Base-by-base conservation (phyloP, 2,329 filamentous ascomycete species). In the Pseudonectria buxi region DNA sequence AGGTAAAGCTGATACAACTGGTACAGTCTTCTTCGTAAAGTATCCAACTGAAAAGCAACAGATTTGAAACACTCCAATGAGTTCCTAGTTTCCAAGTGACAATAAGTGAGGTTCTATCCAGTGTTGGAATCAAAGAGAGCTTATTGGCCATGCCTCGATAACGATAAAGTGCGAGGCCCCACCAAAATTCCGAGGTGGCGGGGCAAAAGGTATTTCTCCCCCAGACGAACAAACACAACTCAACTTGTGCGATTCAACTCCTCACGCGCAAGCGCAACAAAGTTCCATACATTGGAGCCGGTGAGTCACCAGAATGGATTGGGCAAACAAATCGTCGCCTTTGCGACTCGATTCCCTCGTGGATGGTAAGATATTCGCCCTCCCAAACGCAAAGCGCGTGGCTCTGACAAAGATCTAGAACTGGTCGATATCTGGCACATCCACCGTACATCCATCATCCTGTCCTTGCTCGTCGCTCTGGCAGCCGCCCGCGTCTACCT, bases 341-440 rank as follows among this genome's bases (percentile, higher is more conserved):
- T 43, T 43, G 39, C 40, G 48, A 28, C 46, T 52, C 16, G 46
- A 52, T 24, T 43, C 41, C 10, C 34, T 53, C 36, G 48, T 53
- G 14, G 45, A 51, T 30, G 50, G 50, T 51, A 30, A 44, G 43
- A 30, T 22, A 37, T n/a, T n/a, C 3, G 22, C 26, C 10, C 26
- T 33, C 18, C 27, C 10, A 24, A 22, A 26, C 28, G 12, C n/a
- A n/a, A 18, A 15, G n/a, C 33, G 30, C 35, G 32, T 25, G 39
- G 34, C 18, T 29, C 37, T 30, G 13, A 39, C 39, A 37, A 39
- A 28, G 44, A 33, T 43, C 24, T 35, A 65, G 63, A 62, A 30
- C 32, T 60, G 37, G 50, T 69, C 10, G 64, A 67, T 30, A 38
- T 61, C 9, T 74, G 70, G 70, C 69, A 73, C 44, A 43, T 54